Percentiles rank a stretch among this genome's conserved stretches.
phyloP scores from a whole-genome alignment of 306 rosid genomes.

The Quercus dentata region DNA sequence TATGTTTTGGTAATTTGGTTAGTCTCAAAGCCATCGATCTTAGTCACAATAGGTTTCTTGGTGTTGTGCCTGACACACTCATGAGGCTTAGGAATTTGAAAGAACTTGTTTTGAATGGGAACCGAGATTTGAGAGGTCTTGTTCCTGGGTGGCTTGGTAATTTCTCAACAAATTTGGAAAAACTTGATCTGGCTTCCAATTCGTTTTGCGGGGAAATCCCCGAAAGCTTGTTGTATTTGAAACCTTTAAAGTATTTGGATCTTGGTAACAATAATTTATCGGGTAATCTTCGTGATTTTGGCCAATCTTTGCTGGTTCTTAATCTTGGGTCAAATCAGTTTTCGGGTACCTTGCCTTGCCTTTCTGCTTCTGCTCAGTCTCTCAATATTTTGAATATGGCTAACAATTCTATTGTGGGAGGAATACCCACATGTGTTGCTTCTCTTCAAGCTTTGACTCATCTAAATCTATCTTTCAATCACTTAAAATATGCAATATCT shows the following conservation, averaged over 20 bases:
- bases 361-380: slow-evolving; percentile 67
- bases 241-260: slow-evolving; percentile 67
- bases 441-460: slow-evolving; percentile 68
- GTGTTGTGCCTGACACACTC: slow-evolving; percentile 65
- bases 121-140: slow-evolving; percentile 64
- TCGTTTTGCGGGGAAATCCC: slow-evolving; percentile 76
- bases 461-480: slow-evolving; percentile 79
- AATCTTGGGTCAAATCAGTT: slow-evolving; percentile 84
- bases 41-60: slow-evolving; percentile 62
- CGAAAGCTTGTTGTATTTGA: slow-evolving; percentile 55
- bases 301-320: slow-evolving; percentile 64
- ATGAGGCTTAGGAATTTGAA: slow-evolving; percentile 53
- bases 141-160: slow-evolving; percentile 84
- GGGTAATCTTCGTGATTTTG: slow-evolving; percentile 67
- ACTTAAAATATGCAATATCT: slow-evolving; percentile 63
- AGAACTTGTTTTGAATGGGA: slow-evolving; percentile 70
- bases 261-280: slow-evolving; percentile 56
- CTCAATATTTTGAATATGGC: slow-evolving; percentile 65
- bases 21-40: slow-evolving; percentile 58
- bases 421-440: slow-evolving; percentile 82
- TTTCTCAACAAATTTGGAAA: slow-evolving; percentile 70
- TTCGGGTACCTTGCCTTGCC: slow-evolving; percentile 92
- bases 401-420: slow-evolving; percentile 81
- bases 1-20: slow-evolving; percentile 58
- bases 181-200: slow-evolving; percentile 50